Conservation (phyloP, 176 grass and related monocot species). For the Eleusine indica region DNA sequence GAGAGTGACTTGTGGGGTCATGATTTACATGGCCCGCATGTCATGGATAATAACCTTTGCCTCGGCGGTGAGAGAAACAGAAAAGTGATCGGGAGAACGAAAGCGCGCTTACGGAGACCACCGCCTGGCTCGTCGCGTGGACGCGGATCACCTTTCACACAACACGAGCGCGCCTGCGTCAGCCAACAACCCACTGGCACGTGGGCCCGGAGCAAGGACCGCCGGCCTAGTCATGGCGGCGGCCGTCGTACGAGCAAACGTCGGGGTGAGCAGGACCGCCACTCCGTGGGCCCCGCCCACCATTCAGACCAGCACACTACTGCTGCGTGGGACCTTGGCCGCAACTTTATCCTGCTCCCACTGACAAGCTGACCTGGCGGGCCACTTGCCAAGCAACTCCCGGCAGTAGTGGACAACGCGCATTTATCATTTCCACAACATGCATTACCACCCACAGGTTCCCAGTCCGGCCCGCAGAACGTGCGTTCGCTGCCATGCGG, state of each 20-base stretch:
- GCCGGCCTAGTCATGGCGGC: background rate
- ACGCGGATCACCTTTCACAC: conserved; percentile 33
- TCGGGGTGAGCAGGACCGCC: conserved; percentile 3
- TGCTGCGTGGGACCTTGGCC: background rate
- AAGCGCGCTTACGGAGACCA: conserved; percentile 20
- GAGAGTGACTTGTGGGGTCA: conserved; percentile 18
- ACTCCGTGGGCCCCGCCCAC: background rate
- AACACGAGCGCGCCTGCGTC: background rate
- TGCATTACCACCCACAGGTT: background rate
- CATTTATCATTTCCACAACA: background rate
- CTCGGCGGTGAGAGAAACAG: background rate
- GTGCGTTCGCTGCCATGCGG: background rate
- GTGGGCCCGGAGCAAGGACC: background rate
- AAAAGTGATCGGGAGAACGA: conserved; percentile 2
- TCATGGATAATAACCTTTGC: background rate
- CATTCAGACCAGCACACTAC: conserved; percentile 32
- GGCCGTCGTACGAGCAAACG: conserved; percentile 18
- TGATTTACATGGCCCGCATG: background rate
- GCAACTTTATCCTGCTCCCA: conserved; percentile 32
- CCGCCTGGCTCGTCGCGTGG: conserved; percentile 22
- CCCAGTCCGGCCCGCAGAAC: background rate
- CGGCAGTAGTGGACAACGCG: conserved; percentile 20
- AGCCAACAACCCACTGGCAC: background rate
- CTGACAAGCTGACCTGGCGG: conserved; percentile 47
- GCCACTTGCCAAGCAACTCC: conserved; percentile 40